phyloP scores from a whole-genome alignment of 805 yeast genomes.

The Scheffersomyces spartinae region DNA sequence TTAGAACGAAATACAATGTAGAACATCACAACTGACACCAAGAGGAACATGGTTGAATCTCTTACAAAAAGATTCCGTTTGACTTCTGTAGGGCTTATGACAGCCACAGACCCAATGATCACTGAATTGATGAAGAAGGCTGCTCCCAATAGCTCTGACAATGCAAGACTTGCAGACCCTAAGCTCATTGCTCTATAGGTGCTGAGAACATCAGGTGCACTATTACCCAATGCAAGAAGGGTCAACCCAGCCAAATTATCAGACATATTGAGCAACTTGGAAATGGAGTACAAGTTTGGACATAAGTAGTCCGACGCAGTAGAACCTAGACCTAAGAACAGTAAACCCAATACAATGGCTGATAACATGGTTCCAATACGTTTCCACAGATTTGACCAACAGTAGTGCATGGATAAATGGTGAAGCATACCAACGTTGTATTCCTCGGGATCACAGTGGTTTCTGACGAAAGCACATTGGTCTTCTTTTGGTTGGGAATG shows the following conservation, averaged over 20 bases:
- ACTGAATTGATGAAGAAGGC: constrained; percentile 28
- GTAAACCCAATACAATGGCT: constrained; percentile 7
- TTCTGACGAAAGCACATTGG: constrained; percentile 16
- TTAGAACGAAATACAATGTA: constrained; percentile 8
- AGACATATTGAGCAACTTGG: constrained; percentile 21
- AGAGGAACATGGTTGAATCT: constrained; percentile 20
- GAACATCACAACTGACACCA: constrained; percentile 12
- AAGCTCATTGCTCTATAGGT: constrained; percentile 26
- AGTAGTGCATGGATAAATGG: constrained; percentile 21
- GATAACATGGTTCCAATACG: constrained; percentile 8
- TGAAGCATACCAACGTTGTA: constrained; percentile 17
- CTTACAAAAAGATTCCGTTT: constrained; percentile 19
- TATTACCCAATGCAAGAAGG: constrained; percentile 32
- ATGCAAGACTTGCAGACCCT: constrained; percentile 27
- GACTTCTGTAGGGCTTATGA: constrained; percentile 26
- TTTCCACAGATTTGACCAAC: constrained; percentile 6
- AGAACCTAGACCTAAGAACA: constrained; percentile 23
- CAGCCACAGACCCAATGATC: constrained; percentile 27
- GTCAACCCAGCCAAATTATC: constrained; percentile 34
- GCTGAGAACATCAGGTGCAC: constrained; percentile 31
- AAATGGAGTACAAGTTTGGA: constrained; percentile 29
- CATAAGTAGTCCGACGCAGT: constrained; percentile 32
- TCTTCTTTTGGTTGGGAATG: constrained; percentile 6
- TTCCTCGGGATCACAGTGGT: constrained; percentile 12
- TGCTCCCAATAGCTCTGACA: constrained; percentile 31